Percentiles rank a stretch among this genome's conserved stretches.
phyloP scores from a whole-genome alignment of 2,329 filamentous ascomycete species.

The Aspergillus oerlinghausenensis region DNA sequence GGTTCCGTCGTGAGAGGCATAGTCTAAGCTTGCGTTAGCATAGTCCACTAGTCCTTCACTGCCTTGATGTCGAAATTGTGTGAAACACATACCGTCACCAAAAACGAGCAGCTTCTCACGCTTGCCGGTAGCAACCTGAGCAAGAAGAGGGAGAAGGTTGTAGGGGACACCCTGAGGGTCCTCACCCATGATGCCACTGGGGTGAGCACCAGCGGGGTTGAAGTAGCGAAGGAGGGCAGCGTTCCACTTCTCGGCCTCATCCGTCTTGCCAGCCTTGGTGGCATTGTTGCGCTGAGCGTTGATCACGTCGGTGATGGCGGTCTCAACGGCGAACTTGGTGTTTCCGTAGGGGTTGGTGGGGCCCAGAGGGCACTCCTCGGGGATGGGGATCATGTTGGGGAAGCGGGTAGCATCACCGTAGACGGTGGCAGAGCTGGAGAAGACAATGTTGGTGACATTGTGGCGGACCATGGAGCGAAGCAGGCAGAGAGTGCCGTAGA shows the following conservation, averaged over 20 bases:
- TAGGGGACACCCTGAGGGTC: conserved; percentile 93
- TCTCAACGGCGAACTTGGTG: conserved; percentile 90
- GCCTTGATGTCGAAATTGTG: not conserved
- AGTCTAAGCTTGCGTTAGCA: conserved; percentile 56
- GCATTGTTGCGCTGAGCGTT: conserved; percentile 79
- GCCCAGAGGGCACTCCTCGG: conserved; percentile 90
- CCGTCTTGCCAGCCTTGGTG: conserved; percentile 70
- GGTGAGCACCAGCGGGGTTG: conserved; percentile 93
- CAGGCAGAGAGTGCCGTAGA: conserved; percentile 83
- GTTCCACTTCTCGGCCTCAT: conserved; percentile 75
- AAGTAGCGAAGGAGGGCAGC: conserved; percentile 92
- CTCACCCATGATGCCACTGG: conserved; percentile 95
- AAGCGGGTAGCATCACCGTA: conserved; percentile 97
- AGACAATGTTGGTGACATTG: conserved; percentile 94
- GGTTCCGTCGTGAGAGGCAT: conserved; percentile 53
- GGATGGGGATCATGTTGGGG: conserved; percentile 97
- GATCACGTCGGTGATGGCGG: conserved; percentile 85
- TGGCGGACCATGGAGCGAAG: conserved; percentile 82
- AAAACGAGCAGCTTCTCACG: conserved; percentile 92
- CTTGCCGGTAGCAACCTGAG: conserved; percentile 93
- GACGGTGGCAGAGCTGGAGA: conserved; percentile 95
- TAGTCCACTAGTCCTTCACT: not conserved
- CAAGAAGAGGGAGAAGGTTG: conserved; percentile 89
- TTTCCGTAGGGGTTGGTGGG: conserved; percentile 97
- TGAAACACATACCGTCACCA: conserved; percentile 68